Base-by-base conservation (phyloP, 2,329 filamentous ascomycete genomes). In the Phoma sp. region DNA sequence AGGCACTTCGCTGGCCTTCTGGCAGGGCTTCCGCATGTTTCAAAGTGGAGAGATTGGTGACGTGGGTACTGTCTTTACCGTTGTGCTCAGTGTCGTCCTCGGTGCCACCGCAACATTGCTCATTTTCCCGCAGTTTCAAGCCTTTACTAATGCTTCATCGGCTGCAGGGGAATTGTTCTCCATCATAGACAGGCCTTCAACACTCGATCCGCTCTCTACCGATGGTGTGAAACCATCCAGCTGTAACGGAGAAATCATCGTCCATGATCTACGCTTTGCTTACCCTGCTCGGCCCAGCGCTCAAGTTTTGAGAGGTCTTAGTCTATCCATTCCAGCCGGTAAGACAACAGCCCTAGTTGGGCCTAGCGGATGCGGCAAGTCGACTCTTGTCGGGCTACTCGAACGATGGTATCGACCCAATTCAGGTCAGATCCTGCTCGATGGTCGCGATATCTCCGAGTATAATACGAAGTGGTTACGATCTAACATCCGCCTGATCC, bases 261-360 rank as follows among this genome's bases (percentile, higher is more conserved):
- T 99, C 81, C 87, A 89, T 14, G 89, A 96, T 62, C 92, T 98
- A 2, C 90, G 95, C 74, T 98, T 97, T 83, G 85, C 91, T 38
- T 99, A 98, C 71, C 92, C 93, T 0, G 95, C 91, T 0, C 86
- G 93, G 1, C 89, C 91, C 0, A 90, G 96, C 61, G 91, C 93
- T 10, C 43, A 54, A 10, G 75, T 76, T 7, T 66, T 78, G 10
- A 71, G 68, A 32, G 75, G 78, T 54, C 78, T 85, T 47, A 83
- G 81, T 37, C 36, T 76, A 10, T 62, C 74, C 40, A 64, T 76
- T 23, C 56, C 55, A 25, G 86, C 85, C 62, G 88, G 88, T 4
- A 86, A 90, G 67, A 90, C 89, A 65, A 86, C 84, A 0, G 88
- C 87, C 1, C 78, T 91, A 1, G 88, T 91, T 6, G 88, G 89